These are phyloP conservation scores for Periconia sp. DNA, from an alignment of 2,329 filamentous ascomycete species.

Conservation along the genomic window DNA sequence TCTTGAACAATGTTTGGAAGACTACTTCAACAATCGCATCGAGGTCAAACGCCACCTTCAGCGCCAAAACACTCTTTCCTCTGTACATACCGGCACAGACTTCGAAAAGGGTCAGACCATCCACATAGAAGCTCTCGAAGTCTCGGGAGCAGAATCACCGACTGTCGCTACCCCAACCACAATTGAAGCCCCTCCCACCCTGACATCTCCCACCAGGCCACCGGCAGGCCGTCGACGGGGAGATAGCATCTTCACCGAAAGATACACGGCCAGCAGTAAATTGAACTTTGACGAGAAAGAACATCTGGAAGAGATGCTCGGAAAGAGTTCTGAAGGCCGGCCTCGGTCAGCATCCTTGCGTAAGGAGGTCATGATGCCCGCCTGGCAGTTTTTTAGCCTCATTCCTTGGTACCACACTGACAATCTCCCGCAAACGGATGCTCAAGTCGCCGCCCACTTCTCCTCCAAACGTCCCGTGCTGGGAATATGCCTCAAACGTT, in stretches of 20 bases:
- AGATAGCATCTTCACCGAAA: slow-evolving; percentile 54
- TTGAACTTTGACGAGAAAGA: slow-evolving; percentile 52
- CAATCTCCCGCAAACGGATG: slow-evolving; percentile 64
- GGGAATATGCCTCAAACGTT: slow-evolving; percentile 90
- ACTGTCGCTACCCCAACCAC: slow-evolving; percentile 35
- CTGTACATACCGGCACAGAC: slow-evolving; percentile 43
- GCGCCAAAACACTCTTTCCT: slow-evolving; percentile 59
- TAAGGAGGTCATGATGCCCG: slow-evolving; percentile 91
- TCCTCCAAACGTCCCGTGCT: slow-evolving; percentile 79
- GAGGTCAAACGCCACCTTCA: slow-evolving; percentile 80
- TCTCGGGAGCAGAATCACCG: slow-evolving; percentile 37
- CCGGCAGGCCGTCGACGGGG: slow-evolving; percentile 43
- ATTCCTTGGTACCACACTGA: slow-evolving; percentile 87
- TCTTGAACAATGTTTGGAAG: slow-evolving; percentile 87
- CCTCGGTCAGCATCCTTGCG: slow-evolving; percentile 47
- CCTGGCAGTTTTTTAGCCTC: slow-evolving; percentile 95
- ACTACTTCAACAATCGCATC: slow-evolving; percentile 92
- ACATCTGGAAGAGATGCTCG: slow-evolving; percentile 43
- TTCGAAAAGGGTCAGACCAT: slow-evolving; percentile 39
- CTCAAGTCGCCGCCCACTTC: slow-evolving; percentile 87
- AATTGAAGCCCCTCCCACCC: slow-evolving; percentile 22
- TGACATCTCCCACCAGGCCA: slow-evolving; percentile 23
- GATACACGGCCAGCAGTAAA: slow-evolving; percentile 39
- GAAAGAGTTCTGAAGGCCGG: slow-evolving; percentile 32
- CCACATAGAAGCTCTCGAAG: slow-evolving; percentile 50